Base-by-base conservation (phyloP, 345 rosid species). In the rapeseed (Brassica napus) region DNA sequence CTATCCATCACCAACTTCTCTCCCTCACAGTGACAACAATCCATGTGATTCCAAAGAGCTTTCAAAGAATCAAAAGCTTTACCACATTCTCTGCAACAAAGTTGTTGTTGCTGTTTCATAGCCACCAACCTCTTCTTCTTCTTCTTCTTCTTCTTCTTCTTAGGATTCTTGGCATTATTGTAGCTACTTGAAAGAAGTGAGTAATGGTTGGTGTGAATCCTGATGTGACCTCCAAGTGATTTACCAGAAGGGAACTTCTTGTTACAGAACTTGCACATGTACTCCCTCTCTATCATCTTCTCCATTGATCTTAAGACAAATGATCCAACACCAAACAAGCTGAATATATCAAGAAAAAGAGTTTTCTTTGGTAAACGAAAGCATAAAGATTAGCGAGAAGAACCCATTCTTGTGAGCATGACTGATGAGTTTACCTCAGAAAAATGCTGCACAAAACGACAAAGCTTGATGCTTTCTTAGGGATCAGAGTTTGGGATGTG, bases 171-270 rank as follows among this genome's bases (percentile, higher is more conserved):
- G 24, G 24, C 24, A 23, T 23, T 23, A 23, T 85, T 35, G 65
- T 15, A 86, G 58, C 88, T 81, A 70, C 65, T 81, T n/a, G 82
- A 76, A 77, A 62, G 74, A 76, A 77, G 69, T 30, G 83, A 83
- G 65, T 77, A 77, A 66, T 78, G 77, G 66, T 81, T 85, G 65
- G 81, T 81, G 42, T 93, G 98, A 79, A 88, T 90, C 81, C 94
- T 88, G 64, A 91, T 90, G 77, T 93, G 98, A 69, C 97, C 94
- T 12, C 98, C 97, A 11, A 91, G 86, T 65, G 97, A 86, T 85
- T 91, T 91, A 21, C 97, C 97, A 79, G 90, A 90, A 14, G 90
- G 90, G 63, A 80, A 91, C 72, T 76, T 82, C 84, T 90, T 93
- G 83, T 74, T 67, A 84, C 98, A 90, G 71, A 69, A 88, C 86